A percentile compares a stretch with the other conserved stretches of the same genome.
Evolutionary conservation across 1,284 basidiomycete species (phyloP).

Genomic region (Ustilago sp.): DNA sequence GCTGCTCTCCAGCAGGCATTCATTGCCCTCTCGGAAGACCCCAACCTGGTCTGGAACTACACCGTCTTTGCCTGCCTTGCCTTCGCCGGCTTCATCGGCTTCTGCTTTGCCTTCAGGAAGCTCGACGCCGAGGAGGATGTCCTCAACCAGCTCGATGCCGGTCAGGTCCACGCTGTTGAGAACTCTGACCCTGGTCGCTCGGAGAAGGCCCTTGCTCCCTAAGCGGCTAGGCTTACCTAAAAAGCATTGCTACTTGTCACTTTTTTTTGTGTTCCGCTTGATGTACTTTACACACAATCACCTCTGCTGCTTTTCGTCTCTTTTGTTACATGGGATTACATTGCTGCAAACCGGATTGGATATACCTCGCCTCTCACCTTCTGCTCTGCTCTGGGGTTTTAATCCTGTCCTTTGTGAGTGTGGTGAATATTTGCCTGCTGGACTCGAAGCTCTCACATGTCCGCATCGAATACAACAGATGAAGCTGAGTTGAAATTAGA

Average conservation of each 20-base stretch:
- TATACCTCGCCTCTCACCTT: slow-evolving; percentile 20
- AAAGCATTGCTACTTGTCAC: background rate
- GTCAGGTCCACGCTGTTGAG: slow-evolving; percentile 24
- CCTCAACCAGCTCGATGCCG: slow-evolving; percentile 58
- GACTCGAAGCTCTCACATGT: background rate
- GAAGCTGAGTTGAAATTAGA: too few relatives aligned
- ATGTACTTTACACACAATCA: slow-evolving; percentile 32
- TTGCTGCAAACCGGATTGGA: slow-evolving; percentile 15
- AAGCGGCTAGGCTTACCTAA: background rate
- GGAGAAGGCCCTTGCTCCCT: slow-evolving; percentile 37
- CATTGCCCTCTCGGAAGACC: slow-evolving; percentile 73
- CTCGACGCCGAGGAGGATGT: slow-evolving; percentile 76
- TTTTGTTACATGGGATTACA: slow-evolving; percentile 7
- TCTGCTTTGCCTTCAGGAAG: slow-evolving; percentile 77
- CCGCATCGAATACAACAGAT: background rate
- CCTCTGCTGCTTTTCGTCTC: slow-evolving; percentile 9
- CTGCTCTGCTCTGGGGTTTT: background rate
- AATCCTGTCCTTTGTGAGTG: background rate
- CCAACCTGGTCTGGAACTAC: slow-evolving; percentile 73
- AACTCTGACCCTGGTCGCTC: slow-evolving; percentile 24
- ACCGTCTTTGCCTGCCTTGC: slow-evolving; percentile 73
- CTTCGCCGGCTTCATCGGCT: slow-evolving; percentile 71
- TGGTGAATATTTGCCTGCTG: too few relatives aligned
- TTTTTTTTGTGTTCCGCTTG: background rate
- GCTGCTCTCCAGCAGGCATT: slow-evolving; percentile 74